Evolutionary conservation across 371 early-diverging fungal genomes (phyloP).

Genomic region (Apophysomyces trapeziformis): DNA sequence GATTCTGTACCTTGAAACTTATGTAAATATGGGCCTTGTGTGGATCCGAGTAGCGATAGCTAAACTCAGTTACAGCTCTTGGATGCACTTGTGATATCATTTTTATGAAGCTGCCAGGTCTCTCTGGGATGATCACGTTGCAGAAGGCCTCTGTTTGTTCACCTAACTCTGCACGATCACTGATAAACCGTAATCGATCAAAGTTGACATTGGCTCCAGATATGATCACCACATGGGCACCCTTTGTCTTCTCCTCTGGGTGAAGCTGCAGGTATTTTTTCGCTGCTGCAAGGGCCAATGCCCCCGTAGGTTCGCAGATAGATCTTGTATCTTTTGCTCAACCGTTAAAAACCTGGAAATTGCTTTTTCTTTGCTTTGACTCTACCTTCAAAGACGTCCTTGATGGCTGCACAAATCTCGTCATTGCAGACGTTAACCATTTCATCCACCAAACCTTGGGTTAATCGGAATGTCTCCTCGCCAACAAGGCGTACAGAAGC

Average conservation of each 20-base stretch:
- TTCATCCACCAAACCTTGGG: slow-evolving; percentile 72
- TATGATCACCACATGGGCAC: slow-evolving; percentile 77
- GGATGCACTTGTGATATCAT: slow-evolving; percentile 84
- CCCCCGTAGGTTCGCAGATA: slow-evolving; percentile 96
- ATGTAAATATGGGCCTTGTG: slow-evolving; percentile 85
- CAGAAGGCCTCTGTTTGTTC: slow-evolving; percentile 90
- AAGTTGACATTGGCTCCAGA: slow-evolving; percentile 98
- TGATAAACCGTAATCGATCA: slow-evolving; percentile 94
- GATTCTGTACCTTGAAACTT: slow-evolving; percentile 76
- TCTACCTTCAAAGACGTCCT: slow-evolving; percentile 90
- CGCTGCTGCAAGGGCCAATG: slow-evolving; percentile 84
- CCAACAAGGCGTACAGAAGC: slow-evolving; percentile 94
- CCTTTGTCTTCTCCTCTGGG: slow-evolving; percentile 44
- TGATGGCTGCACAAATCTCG: slow-evolving; percentile 98
- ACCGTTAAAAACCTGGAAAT: background rate
- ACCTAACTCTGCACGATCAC: slow-evolving; percentile 92
- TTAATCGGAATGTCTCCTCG: slow-evolving; percentile 83
- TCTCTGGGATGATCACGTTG: slow-evolving; percentile 88
- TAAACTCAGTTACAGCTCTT: slow-evolving; percentile 88
- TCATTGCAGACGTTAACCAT: slow-evolving; percentile 91
- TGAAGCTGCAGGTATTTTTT: slow-evolving; percentile 75
- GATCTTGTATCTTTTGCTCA: slow-evolving; percentile 76
- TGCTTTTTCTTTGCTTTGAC: background rate
- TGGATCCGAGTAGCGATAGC: slow-evolving; percentile 87
- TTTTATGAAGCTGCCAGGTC: slow-evolving; percentile 84